phyloP scores from a whole-genome alignment of 2,329 filamentous ascomycete species.

The Aspergillus clavatus region DNA sequence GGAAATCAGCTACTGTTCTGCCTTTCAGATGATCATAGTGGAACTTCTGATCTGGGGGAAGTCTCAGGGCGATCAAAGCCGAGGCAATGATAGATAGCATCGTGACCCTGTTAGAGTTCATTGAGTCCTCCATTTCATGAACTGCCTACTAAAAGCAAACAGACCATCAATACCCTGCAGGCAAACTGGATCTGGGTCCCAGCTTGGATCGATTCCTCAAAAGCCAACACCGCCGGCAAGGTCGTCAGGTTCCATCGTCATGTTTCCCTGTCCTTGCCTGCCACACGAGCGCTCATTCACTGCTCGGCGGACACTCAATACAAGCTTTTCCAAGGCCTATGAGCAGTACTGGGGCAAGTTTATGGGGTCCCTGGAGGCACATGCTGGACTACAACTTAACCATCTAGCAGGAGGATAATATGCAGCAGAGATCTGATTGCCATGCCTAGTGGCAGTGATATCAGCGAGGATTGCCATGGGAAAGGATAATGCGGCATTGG shows the following conservation, averaged over 20 bases:
- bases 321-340: slow-evolving; percentile 35
- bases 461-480: slow-evolving; percentile 20
- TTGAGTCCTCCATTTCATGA: no score
- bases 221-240: slow-evolving; percentile 7
- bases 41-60: no score
- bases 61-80: no score
- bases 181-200: slow-evolving; percentile 12
- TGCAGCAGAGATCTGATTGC: slow-evolving; percentile 42
- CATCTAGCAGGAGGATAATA: slow-evolving; percentile 43
- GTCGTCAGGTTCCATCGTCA: slow-evolving; percentile 4
- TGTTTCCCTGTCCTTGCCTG: not conserved
- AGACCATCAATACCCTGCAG: slow-evolving; percentile 12
- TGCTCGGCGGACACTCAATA: slow-evolving; percentile 40
- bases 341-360: slow-evolving; percentile 27
- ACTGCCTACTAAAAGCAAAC: no score
- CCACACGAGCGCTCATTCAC: slow-evolving; percentile 5
- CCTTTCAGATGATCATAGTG: no score
- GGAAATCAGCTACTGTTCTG: no score
- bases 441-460: slow-evolving; percentile 43
- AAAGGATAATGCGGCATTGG: slow-evolving; percentile 17
- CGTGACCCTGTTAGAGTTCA: no score
- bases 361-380: slow-evolving; percentile 36
- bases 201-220: slow-evolving; percentile 9
- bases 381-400: slow-evolving; percentile 38
- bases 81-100: no score